These are phyloP conservation scores for Gamarada debralockiae DNA, from an alignment of 495 filamentous ascomycete species.

Conservation along the genomic window DNA sequence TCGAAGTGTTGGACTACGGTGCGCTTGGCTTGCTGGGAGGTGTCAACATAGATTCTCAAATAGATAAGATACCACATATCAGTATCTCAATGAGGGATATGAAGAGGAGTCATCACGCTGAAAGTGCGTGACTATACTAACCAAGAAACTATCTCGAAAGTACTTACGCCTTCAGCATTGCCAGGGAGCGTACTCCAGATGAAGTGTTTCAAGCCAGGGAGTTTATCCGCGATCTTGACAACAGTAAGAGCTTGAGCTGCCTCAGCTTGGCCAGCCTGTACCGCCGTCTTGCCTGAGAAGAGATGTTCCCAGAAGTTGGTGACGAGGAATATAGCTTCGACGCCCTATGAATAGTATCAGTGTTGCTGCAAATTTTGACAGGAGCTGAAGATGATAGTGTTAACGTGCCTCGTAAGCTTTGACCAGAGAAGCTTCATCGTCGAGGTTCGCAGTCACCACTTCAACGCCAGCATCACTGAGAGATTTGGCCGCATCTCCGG, in stretches of 20 bases:
- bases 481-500: too few relatives aligned
- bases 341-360: not conserved
- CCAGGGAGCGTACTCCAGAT: not conserved
- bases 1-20: slow-evolving; percentile 30
- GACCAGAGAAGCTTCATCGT: not conserved
- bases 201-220: not conserved
- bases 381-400: not conserved
- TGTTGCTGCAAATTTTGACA: not conserved
- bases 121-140: too few relatives aligned
- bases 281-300: not conserved
- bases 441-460: not conserved
- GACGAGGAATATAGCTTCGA: not conserved
- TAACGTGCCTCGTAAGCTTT: not conserved
- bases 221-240: not conserved
- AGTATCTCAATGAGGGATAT: too few relatives aligned
- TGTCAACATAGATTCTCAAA: too few relatives aligned
- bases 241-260: not conserved
- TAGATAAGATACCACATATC: too few relatives aligned
- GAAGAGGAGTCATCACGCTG: too few relatives aligned
- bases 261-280: not conserved
- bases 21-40: not conserved
- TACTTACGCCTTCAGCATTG: not conserved
- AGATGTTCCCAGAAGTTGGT: not conserved
- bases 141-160: too few relatives aligned
- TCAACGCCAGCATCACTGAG: too few relatives aligned